Conservation (phyloP, 78 protist species). For the slime mould (Dictyostelium discoideum) region DNA sequence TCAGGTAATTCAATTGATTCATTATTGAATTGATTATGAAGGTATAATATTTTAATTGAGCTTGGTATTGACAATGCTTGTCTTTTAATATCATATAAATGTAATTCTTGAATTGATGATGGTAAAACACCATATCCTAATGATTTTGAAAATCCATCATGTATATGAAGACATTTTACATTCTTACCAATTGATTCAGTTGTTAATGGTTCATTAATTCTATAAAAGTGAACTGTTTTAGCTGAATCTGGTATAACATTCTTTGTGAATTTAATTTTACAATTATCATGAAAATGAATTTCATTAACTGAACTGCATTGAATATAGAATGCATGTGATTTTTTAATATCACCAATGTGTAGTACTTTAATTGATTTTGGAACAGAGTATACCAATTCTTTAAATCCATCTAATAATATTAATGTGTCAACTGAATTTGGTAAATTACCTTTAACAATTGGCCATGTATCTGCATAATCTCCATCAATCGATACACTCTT, state of each 20-base stretch:
- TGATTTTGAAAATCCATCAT: not conserved
- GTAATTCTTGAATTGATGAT: not conserved
- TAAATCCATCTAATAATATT: not conserved
- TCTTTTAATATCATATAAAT: not conserved
- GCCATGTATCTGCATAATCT: not conserved
- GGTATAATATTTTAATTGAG: not conserved
- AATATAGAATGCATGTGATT: not conserved
- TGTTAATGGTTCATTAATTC: not conserved
- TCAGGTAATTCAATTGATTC: not conserved
- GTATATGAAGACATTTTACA: not conserved
- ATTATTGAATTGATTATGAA: not conserved
- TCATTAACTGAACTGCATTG: not conserved
- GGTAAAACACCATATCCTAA: not conserved
- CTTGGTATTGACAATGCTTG: not conserved
- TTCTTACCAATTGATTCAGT: not conserved
- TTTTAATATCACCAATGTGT: not conserved
- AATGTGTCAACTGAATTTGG: not conserved
- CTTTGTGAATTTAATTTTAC: not conserved
- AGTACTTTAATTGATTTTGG: not conserved
- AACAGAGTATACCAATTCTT: not conserved
- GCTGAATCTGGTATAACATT: not conserved
- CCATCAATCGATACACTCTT: not conserved
- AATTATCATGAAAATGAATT: conserved; percentile 1
- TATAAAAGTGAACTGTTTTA: not conserved
- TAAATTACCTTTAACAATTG: not conserved